Conservation (phyloP, 495 filamentous ascomycete species). For the Mytilinidion resinicola region DNA sequence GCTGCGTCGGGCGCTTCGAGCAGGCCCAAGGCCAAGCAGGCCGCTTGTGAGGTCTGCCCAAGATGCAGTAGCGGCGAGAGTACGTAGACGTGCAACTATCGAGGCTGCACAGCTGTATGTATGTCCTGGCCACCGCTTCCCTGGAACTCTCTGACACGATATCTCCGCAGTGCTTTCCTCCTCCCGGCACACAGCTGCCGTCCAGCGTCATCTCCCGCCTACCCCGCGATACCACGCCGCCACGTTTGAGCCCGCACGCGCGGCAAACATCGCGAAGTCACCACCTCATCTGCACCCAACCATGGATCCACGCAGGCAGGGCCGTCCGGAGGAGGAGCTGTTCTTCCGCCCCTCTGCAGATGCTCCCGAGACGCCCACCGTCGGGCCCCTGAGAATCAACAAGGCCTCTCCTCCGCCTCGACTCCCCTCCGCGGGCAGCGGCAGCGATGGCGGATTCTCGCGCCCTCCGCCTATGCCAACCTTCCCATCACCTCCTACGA, state of each 20-base stretch:
- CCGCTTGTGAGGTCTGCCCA: conserved; percentile 3
- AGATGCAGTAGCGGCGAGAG: conserved; percentile 3
- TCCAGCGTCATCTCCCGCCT: background rate
- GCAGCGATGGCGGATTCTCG: conserved; percentile 42
- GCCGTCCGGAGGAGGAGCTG: conserved; percentile 34
- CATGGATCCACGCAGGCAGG: conserved; percentile 27
- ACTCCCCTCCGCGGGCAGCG: conserved; percentile 33
- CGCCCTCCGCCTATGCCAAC: conserved; percentile 32
- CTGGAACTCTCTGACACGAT: background rate
- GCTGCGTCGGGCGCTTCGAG: conserved; percentile 17
- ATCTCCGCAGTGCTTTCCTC: background rate
- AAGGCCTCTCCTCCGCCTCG: conserved; percentile 46
- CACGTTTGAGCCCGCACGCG: conserved; percentile 16
- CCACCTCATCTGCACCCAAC: conserved; percentile 1
- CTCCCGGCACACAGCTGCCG: background rate
- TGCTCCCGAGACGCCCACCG: conserved; percentile 47
- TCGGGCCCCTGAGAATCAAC: conserved; percentile 81
- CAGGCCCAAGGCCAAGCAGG: conserved; percentile 2
- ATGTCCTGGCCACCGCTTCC: background rate
- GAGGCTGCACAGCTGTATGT: no score
- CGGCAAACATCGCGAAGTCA: conserved; percentile 11
- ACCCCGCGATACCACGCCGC: conserved; percentile 19
- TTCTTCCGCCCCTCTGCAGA: conserved; percentile 26
- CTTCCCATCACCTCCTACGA: conserved; percentile 57
- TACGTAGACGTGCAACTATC: conserved; percentile 4